phyloP scores from a whole-genome alignment of 495 filamentous ascomycete species.

The Glutinoglossum americanum region DNA sequence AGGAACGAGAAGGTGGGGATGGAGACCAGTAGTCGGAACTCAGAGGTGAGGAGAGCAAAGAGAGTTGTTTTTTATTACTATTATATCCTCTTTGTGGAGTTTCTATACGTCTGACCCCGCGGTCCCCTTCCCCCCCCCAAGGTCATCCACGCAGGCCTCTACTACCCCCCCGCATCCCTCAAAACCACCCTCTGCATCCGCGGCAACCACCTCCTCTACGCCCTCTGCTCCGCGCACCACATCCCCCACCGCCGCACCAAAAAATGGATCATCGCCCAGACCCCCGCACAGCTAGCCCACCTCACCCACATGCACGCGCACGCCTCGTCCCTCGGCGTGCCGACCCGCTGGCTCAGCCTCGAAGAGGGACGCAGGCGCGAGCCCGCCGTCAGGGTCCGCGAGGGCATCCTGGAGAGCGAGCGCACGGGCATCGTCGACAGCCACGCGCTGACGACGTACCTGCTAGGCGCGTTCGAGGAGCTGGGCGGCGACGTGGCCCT shows the following conservation, averaged over 20 bases:
- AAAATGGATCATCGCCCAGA: slow-evolving; percentile 93
- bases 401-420: slow-evolving; percentile 59
- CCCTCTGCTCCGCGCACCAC: slow-evolving; percentile 38
- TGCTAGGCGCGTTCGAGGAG: slow-evolving; percentile 60
- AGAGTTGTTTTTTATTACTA: neutral
- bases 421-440: slow-evolving; percentile 83
- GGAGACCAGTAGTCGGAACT: slow-evolving; percentile 85
- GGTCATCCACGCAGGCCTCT: slow-evolving; percentile 92
- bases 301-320: slow-evolving; percentile 31
- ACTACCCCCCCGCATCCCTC: slow-evolving; percentile 56
- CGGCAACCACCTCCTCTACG: slow-evolving; percentile 59
- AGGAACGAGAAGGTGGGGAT: slow-evolving; percentile 55
- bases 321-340: slow-evolving; percentile 43
- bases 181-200: slow-evolving; percentile 70
- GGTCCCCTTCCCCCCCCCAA: slow-evolving; percentile 10
- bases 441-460: slow-evolving; percentile 59
- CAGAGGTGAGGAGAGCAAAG: slow-evolving; percentile 33
- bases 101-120: neutral
- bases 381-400: slow-evolving; percentile 45
- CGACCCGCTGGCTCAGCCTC: slow-evolving; percentile 42
- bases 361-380: slow-evolving; percentile 42
- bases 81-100: too few species aligned
- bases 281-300: slow-evolving; percentile 27
- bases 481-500: slow-evolving; percentile 52
- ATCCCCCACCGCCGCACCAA: slow-evolving; percentile 57